Evolutionary conservation across 192 early-diverging fungal species (phyloP), one percentile per base, ranked within the genome.

Genomic region (Coemansia sp.): DNA sequence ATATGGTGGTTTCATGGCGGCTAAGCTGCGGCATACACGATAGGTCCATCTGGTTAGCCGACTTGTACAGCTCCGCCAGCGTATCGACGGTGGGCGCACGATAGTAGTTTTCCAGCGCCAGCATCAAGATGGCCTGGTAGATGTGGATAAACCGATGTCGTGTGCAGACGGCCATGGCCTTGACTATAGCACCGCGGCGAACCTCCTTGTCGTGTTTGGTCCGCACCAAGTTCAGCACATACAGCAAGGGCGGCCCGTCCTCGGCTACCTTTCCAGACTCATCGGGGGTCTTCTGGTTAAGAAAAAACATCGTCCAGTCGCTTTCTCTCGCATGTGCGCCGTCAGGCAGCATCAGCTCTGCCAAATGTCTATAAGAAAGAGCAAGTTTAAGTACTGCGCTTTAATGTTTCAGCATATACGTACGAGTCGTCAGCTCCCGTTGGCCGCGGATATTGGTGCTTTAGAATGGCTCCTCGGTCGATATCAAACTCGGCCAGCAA

Each of bases 301-400:
- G 68, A 47, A 93, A 89, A 53, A 97, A 95, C 58, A 92, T 85
- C 15, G 93, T 94, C 91, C 91, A 94, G 73, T 97, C 94, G 58
- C 91, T 89, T 39, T 92, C 83, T 17, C 93, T 82, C n/a, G 91
- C 70, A 79, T 97, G 94, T 14, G 92, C 90, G 3, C 94, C 94
- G 68, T 97, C 94, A 5, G 94, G 94, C 55, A 97, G 70, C 94
- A 97, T 97, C 36, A 94, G 85, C 53, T 97, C 94, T n/a, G 94
- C 91, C 41, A 96, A 46, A 48, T 69, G 67, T 43, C 65, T 67
- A 67, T 6, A 43, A 31, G n/a, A 49, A 49, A 61, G 44, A 6
- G 44, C 41, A 20, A 20, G 23, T 32, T 14, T 1, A 30, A n/a
- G 28, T 16, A 49, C 21, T 26, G 30, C 16, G 18, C 21, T 20